phyloP scores from a whole-genome alignment of 202 grass and related monocot genomes.

The Dendrocalamus latiflorus region DNA sequence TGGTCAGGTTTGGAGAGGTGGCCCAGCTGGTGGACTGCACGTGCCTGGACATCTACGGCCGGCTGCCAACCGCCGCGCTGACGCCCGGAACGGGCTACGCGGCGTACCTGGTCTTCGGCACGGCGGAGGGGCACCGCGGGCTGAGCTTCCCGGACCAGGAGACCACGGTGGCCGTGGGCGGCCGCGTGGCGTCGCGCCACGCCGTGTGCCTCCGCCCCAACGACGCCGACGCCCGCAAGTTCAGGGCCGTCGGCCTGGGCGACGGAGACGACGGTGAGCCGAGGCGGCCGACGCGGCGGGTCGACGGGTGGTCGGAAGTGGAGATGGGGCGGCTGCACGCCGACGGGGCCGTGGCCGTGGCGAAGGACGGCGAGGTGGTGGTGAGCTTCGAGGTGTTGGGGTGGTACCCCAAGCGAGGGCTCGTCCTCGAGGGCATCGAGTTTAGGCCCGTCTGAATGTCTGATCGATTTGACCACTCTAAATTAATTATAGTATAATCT shows the following conservation, averaged over 20 bases:
- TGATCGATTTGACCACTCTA: neutral
- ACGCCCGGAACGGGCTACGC: conserved; percentile 23
- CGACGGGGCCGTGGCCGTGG: neutral
- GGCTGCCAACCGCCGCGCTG: neutral
- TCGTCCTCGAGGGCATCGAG: conserved; percentile 22
- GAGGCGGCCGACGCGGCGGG: neutral
- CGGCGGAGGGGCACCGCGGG: conserved; percentile 5
- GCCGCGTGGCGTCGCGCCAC: conserved; percentile 1
- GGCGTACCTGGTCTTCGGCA: conserved; percentile 33
- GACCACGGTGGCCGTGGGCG: conserved; percentile 5
- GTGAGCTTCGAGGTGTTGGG: conserved; percentile 37
- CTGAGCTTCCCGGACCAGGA: conserved; percentile 43
- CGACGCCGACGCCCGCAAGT: neutral
- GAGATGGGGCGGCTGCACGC: conserved; percentile 14
- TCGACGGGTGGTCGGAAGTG: conserved; percentile 35
- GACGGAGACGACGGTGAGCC: neutral
- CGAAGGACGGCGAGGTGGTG: neutral
- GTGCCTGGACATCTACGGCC: conserved; percentile 28
- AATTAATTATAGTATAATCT: no score
- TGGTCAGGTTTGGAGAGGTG: conserved; percentile 32
- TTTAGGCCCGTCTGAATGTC: neutral
- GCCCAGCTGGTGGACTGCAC: conserved; percentile 40
- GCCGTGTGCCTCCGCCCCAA: conserved; percentile 35
- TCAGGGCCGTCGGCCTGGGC: neutral
- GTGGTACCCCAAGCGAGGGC: conserved; percentile 38